A percentile compares a stretch with the other conserved stretches of the same genome.
Evolutionary conservation across 352 stramenopile species (phyloP).

Genomic region (Globisporangium alternatum): DNA sequence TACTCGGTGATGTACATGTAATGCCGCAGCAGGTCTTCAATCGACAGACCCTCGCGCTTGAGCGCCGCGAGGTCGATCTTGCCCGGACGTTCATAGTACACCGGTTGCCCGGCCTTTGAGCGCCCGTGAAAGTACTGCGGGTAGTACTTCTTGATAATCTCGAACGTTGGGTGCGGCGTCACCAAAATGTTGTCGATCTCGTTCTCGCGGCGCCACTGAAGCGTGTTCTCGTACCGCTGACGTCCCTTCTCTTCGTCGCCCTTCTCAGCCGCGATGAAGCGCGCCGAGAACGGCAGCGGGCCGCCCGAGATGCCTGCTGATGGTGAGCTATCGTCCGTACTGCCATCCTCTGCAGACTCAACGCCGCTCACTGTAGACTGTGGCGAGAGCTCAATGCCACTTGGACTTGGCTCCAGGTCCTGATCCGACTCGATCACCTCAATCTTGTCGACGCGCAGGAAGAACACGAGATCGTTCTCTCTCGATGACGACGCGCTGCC

Average conservation of each 20-base stretch:
- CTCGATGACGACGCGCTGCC: slow-evolving; percentile 13
- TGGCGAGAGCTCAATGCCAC: slow-evolving; percentile 10
- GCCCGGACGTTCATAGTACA: slow-evolving; percentile 85
- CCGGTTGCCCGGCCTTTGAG: slow-evolving; percentile 65
- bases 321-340: slow-evolving; percentile 1
- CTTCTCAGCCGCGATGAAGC: slow-evolving; percentile 85
- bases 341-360: slow-evolving; percentile 14
- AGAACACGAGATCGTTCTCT: slow-evolving; percentile 42
- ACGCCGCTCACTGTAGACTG: slow-evolving; percentile 11
- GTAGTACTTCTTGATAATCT: slow-evolving; percentile 91
- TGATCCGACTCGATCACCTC: slow-evolving; percentile 66
- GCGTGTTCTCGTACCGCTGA: slow-evolving; percentile 66
- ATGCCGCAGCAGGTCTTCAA: slow-evolving; percentile 85
- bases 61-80: slow-evolving; percentile 86
- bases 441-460: slow-evolving; percentile 56
- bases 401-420: slow-evolving; percentile 24
- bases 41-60: slow-evolving; percentile 83
- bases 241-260: slow-evolving; percentile 78
- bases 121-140: slow-evolving; percentile 89
- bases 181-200: slow-evolving; percentile 87
- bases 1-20: slow-evolving; percentile 94
- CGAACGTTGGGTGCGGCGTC: slow-evolving; percentile 73
- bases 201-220: slow-evolving; percentile 87
- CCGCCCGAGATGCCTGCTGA: slow-evolving; percentile 43
- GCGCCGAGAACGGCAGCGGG: slow-evolving; percentile 67